These are phyloP conservation scores for Sparassis latifolia DNA, from an alignment of 1,284 basidiomycete species.

Conservation along the genomic window DNA sequence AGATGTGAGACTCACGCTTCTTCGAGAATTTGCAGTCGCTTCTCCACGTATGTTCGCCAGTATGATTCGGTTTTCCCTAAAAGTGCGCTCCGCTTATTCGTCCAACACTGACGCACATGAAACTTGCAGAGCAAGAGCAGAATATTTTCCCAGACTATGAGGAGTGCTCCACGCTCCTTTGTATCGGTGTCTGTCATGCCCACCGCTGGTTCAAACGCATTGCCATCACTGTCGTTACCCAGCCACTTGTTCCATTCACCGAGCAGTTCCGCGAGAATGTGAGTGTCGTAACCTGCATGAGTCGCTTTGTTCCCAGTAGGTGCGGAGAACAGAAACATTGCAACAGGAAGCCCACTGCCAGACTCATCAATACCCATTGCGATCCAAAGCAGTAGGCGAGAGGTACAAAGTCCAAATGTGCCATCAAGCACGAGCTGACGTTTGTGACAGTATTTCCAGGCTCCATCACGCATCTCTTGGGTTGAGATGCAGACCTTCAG, in stretches of 20 bases:
- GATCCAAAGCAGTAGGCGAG: conserved; percentile 29
- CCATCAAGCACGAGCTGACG: conserved; percentile 31
- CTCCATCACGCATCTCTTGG: conserved; percentile 26
- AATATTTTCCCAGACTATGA: conserved; percentile 23
- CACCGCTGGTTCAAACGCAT: conserved; percentile 21
- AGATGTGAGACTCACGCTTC: conserved; percentile 6
- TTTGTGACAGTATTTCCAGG: conserved; percentile 27
- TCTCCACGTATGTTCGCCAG: background rate
- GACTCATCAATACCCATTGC: conserved; percentile 27
- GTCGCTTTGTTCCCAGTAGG: conserved; percentile 22
- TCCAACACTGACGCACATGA: conserved; percentile 33
- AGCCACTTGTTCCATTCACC: conserved; percentile 17
- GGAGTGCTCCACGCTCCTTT: conserved; percentile 28
- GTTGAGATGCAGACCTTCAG: conserved; percentile 27
- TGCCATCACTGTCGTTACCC: background rate
- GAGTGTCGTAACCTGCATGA: conserved; percentile 28
- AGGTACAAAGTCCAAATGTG: conserved; percentile 31
- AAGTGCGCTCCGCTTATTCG: conserved; percentile 21
- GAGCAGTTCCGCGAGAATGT: conserved; percentile 25
- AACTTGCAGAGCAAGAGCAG: conserved; percentile 33
- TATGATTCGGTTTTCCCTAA: conserved; percentile 1
- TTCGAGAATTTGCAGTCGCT: background rate
- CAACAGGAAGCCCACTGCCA: conserved; percentile 25
- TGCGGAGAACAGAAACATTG: conserved; percentile 33
- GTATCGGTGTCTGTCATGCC: conserved; percentile 33